Base-by-base conservation (phyloP, 148 eudicot genomes). In the Agrostemma githago region DNA sequence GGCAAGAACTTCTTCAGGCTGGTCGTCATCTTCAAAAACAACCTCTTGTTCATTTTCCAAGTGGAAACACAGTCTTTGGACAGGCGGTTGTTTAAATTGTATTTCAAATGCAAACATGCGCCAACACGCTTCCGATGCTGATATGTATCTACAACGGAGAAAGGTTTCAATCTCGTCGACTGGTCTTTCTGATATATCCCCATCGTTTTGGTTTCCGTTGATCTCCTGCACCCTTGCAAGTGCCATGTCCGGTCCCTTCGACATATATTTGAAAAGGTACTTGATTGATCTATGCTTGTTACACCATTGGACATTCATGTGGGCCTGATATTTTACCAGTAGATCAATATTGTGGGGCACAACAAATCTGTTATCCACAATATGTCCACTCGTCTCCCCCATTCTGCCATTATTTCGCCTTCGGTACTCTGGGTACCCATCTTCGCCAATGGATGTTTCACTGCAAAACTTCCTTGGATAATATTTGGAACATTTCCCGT, bases 251-350 rank as follows among this genome's bases (percentile, higher is more conserved):
- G 70, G 70, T 0, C 76, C 69, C 16, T 74, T 74, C 6, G 34
- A 43, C 76, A 74, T 74, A 8, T 74, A 62, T 8, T 74, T 74
- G 41, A 74, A 63, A 1, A 73, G 59, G 44, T 60, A 72, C 12
- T 72, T 71, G 4, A 59, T 5, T 0, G 66, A 72, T 40, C 20
- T 11, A 5, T 58, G 20, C 38, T 48, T 62, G 46, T 73, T 73
- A 26, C 34, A 26, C 34, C 34, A 26, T 26, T 77, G 57, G 0
- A 71, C 64, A 64, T 77, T 77, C 1, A 72, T 51, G 8, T 72
- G 80, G 1, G 72, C 66, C 5, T 34, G 16, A 21, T 21, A 78
- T 8, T 38, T 78, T 3, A 78, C 26, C 37, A 78, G 20, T 4
- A 78, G n/a, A 6, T 66, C 66, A 2, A 62, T 46, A 43, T 62